Conservation (phyloP, 75 land plant genomes). For the Pinus albicaulis region DNA sequence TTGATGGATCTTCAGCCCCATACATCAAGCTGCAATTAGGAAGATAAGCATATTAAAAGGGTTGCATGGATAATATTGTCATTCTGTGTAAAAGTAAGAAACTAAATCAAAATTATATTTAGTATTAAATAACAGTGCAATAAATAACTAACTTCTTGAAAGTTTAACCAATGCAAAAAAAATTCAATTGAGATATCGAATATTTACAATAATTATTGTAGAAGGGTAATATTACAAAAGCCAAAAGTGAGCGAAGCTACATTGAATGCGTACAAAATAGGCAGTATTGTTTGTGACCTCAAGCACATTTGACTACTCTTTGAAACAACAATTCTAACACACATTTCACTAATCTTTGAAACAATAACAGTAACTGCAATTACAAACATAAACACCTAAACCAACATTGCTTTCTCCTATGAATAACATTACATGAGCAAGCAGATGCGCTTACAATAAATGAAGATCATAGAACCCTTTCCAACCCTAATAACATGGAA, state of each 20-base stretch:
- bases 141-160: neutral
- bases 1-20: slow-evolving; percentile 98
- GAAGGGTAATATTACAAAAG: neutral
- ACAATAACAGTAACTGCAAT: no score
- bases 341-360: no score
- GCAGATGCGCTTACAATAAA: no score
- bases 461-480: no score
- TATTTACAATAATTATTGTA: neutral
- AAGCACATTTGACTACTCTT: no score
- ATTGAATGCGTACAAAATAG: no score
- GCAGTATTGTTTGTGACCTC: no score
- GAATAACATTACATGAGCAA: no score
- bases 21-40: slow-evolving; percentile 76
- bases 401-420: no score
- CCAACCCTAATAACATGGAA: no score
- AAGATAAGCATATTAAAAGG: neutral
- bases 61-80: neutral
- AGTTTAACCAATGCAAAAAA: neutral
- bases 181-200: neutral
- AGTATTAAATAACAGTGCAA: neutral
- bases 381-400: no score
- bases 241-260: neutral
- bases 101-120: neutral
- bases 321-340: no score
- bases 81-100: neutral